Percentiles rank a stretch among this genome's conserved stretches.
Conservation (phyloP, 2,329 filamentous ascomycete species). For the Fusarium nematophilum region DNA sequence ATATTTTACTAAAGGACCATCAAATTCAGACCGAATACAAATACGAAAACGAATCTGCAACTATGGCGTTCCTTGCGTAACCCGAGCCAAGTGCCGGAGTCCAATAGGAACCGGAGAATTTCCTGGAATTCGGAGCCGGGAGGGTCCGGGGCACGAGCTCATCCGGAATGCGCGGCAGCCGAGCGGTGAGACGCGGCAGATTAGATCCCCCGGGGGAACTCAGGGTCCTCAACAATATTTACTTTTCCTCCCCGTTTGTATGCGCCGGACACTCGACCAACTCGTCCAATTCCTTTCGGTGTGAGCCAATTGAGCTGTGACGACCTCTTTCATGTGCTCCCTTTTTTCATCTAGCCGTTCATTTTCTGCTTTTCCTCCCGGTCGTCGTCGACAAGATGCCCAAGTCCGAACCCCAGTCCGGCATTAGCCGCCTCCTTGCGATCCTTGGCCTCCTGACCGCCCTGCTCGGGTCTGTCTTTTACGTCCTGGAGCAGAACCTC, state of each 20-base stretch:
- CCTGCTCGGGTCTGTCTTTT: conserved; percentile 64
- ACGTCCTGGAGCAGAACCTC: conserved; percentile 68
- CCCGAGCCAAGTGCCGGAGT: conserved; percentile 7
- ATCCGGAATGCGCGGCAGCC: conserved; percentile 39
- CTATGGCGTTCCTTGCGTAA: not conserved
- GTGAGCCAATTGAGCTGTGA: conserved; percentile 22
- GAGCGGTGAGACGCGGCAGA: conserved; percentile 47
- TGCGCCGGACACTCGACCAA: not conserved
- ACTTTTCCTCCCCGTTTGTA: conserved; percentile 11
- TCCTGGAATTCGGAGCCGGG: conserved; percentile 23
- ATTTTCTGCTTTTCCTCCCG: not conserved
- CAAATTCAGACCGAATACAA: conserved; percentile 33
- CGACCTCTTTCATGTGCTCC: not conserved
- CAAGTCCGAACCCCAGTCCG: conserved; percentile 35
- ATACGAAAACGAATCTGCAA: conserved; percentile 41
- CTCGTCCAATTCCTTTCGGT: not conserved
- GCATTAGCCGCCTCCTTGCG: conserved; percentile 55
- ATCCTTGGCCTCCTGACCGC: conserved; percentile 65
- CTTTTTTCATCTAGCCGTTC: not conserved
- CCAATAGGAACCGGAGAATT: conserved; percentile 19
- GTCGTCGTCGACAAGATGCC: conserved; percentile 21
- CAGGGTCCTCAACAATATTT: conserved; percentile 37
- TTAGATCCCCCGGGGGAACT: conserved; percentile 3
- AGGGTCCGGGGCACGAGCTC: conserved; percentile 21
- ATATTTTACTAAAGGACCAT: conserved; percentile 1